Evolutionary conservation across 371 early-diverging fungal genomes (phyloP).

Genomic region (Lichtheimia ramosa): DNA sequence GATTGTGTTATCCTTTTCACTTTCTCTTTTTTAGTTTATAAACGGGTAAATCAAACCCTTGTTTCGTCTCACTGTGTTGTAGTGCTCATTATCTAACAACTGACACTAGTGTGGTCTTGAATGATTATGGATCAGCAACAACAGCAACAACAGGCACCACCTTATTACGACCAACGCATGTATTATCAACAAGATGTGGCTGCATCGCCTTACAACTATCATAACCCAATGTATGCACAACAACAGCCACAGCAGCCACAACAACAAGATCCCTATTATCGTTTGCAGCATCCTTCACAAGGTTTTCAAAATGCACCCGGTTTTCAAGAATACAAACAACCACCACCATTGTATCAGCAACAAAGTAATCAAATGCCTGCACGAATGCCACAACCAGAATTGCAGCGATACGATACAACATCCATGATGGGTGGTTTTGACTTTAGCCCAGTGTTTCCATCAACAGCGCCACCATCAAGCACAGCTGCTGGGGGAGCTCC

Average conservation of each 20-base stretch:
- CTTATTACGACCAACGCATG: background rate
- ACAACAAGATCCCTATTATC: background rate
- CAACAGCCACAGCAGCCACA: background rate
- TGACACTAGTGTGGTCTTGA: background rate
- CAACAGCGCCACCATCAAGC: background rate
- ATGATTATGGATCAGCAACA: background rate
- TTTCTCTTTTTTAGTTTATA: background rate
- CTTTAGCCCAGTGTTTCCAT: background rate
- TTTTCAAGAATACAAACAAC: background rate
- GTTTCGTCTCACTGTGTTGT: slow-evolving; percentile 1
- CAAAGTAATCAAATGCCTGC: slow-evolving; percentile 1
- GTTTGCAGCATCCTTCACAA: background rate
- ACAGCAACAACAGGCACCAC: slow-evolving; percentile 1
- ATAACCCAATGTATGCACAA: background rate
- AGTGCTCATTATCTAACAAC: background rate
- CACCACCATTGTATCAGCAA: background rate
- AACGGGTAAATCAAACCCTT: background rate
- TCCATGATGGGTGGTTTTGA: background rate
- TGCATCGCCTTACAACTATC: background rate
- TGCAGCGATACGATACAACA: slow-evolving; percentile 3
- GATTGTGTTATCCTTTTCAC: background rate
- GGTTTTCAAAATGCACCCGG: slow-evolving; percentile 1
- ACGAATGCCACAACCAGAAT: slow-evolving; percentile 4
- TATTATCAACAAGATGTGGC: background rate
- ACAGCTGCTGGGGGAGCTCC: background rate